Evolutionary conservation across 2,329 filamentous ascomycete genomes (phyloP), one percentile per base, ranked within the genome.

Genomic region (Ophiocordyceps camponoti-saundersi): DNA sequence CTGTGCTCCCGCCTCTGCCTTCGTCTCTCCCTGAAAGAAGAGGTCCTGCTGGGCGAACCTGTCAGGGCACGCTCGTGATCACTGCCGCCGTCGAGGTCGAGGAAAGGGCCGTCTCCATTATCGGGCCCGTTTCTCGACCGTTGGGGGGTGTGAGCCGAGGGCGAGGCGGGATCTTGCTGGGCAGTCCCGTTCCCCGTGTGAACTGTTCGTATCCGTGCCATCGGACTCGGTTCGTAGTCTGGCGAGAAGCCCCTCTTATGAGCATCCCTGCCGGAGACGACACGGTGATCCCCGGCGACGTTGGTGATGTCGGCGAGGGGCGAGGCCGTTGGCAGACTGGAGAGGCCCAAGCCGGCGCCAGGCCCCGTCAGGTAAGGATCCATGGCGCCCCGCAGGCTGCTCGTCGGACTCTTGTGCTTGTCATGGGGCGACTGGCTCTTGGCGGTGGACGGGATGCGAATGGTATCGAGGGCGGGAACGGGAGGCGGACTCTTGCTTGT

Each of bases 361-460:
- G 22, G 30, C 6, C 47, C 47, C 10, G 39, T 36, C 20, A 95
- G 66, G 60, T 87, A 95, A 7, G 85, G 87, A 63, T 82, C 84
- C 87, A 95, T 94, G 46, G 85, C 84, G 63, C 85, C 77, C 49
- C 85, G 78, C 53, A 95, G 68, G 63, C 87, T 95, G 60, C 84
- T 92, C 36, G 82, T 77, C 16, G 85, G 80, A 56, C 78, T 87
- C 36, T 64, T 58, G 45, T 63, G 61, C 4, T 42, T 58, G 34
- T 39, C 34, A 55, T 22, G 56, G 52, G 26, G 55, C 55, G 29
- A 58, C 53, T 18, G 59, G 52, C 45, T 59, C 57, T 60, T 59
- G 22, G 56, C 41, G 15, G 30, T 36, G 15, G 30, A 48, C 11
- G 61, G 53, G 26, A 63, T 48, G 32, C 61, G 59, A 43, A 65